These are phyloP conservation scores for Sistotremastrum suecicum DNA, from an alignment of 768 basidiomycete genomes.

Conservation along the genomic window DNA sequence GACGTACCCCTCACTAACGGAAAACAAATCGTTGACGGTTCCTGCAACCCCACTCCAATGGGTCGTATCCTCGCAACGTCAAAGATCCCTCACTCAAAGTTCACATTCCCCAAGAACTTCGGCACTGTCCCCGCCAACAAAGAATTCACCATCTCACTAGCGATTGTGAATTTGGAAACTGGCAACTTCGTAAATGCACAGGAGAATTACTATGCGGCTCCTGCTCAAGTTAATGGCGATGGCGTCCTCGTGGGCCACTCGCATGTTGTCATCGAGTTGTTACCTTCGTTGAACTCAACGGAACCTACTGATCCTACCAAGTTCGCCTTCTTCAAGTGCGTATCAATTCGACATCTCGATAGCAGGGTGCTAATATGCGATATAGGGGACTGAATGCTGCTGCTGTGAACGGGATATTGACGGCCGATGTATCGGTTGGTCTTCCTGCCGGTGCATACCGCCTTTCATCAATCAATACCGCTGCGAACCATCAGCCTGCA, in stretches of 20 bases:
- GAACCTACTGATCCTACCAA: slow-evolving; percentile 31
- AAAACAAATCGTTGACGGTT: slow-evolving; percentile 19
- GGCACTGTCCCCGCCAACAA: slow-evolving; percentile 26
- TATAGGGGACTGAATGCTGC: slow-evolving; percentile 21
- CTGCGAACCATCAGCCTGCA: slow-evolving; percentile 35
- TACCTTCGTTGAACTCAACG: slow-evolving; percentile 34
- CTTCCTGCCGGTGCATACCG: slow-evolving; percentile 43
- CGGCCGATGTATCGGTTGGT: slow-evolving; percentile 36
- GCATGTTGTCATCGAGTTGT: slow-evolving; percentile 45
- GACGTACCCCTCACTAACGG: slow-evolving; percentile 27
- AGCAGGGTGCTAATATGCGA: background rate
- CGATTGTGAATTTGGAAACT: slow-evolving; percentile 22
- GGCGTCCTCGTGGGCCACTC: slow-evolving; percentile 48
- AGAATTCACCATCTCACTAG: slow-evolving; percentile 30
- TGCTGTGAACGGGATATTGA: slow-evolving; percentile 33
- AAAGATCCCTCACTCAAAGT: slow-evolving; percentile 36
- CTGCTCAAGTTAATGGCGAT: slow-evolving; percentile 31
- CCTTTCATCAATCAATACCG: slow-evolving; percentile 19
- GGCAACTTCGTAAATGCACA: slow-evolving; percentile 33
- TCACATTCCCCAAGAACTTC: slow-evolving; percentile 25
- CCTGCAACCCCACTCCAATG: slow-evolving; percentile 40
- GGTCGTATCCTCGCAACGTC: slow-evolving; percentile 30
- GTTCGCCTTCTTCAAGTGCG: slow-evolving; percentile 46
- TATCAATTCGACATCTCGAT: slow-evolving; percentile 12
- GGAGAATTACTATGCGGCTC: slow-evolving; percentile 39